Evolutionary conservation across 345 rosid genomes (phyloP), one percentile per base, ranked within the genome.

Genomic region (Eucalyptus tenuipes): DNA sequence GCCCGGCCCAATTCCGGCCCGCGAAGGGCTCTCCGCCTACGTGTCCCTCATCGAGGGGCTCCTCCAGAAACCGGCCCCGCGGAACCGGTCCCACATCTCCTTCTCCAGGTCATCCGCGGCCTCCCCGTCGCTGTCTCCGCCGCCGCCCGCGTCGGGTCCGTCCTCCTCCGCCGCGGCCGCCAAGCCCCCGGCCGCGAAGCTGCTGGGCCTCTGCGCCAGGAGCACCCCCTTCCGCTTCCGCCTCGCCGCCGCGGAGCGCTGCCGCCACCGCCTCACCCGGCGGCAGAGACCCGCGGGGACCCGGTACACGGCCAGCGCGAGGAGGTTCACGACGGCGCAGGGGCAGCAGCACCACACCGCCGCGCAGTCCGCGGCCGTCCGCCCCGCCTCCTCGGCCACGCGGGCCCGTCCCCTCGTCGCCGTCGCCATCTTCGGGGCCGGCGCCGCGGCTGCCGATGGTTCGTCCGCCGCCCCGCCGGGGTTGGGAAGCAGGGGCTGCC

Each of bases 271-370:
- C 89, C 86, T 90, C 93, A 91, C 95, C 89, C 94, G 96, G 89
- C 91, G 93, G 91, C 94, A 95, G 27, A 96, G 91, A 25, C 94
- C 93, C 47, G 93, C 93, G 9, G 99, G 99, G 11, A 94, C 94
- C 91, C 87, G 95, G 91, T 92, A 94, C 6, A 96, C 94, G 6
- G 94, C 96, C 88, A 96, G 87, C 18, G 93, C 92, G 52, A 94
- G 88, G 27, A 96, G 48, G 87, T 96, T 94, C 95, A 94, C 90
- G 68, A 95, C 92, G 68, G 93, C 87, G 87, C 93, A 94, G 1
- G 98, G 98, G 22, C 93, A 93, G 89, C 97, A 96, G 87, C 99
- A 96, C 88, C 95, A 94, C 15, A 95, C 92, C 45, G 95, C 97
- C 85, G 95, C 92, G 64, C 95, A 94, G 84, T 94, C 98, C 59